Conservation (phyloP, 306 rosid genomes). For the Medicago ruthenica region DNA sequence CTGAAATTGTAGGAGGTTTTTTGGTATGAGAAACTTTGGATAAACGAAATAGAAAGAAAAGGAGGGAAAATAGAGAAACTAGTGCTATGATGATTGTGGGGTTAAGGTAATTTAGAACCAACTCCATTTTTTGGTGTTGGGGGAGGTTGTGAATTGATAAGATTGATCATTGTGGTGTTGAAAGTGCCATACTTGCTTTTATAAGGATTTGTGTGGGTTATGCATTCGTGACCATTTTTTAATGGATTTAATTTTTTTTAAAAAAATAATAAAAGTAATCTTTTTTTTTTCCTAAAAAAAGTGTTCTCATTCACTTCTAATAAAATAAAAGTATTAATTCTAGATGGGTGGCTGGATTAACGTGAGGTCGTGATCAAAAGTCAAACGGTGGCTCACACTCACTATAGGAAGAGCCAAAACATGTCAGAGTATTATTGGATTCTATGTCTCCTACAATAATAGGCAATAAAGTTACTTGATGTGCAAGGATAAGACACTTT, state of each 20-base stretch:
- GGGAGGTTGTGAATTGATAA: not conserved
- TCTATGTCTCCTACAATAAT: not conserved
- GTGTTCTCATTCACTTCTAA: no score
- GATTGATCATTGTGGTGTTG: not conserved
- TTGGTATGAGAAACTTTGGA: conserved; percentile 2
- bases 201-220: not conserved
- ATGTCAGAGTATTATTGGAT: not conserved
- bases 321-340: no score
- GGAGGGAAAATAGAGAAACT: conserved; percentile 8
- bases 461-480: not conserved
- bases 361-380: no score
- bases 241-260: no score
- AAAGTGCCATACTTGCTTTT: not conserved
- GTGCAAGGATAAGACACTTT: not conserved
- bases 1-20: conserved; percentile 25
- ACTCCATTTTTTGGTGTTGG: conserved; percentile 22
- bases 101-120: conserved; percentile 16
- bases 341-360: no score
- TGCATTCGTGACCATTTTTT: no score
- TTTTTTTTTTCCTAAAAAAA: no score
- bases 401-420: not conserved
- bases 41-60: conserved; percentile 2
- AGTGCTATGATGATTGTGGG: conserved; percentile 10
- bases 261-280: no score
- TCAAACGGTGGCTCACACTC: not conserved